Evolutionary conservation across 257 asterid genomes (phyloP), one percentile per base, ranked within the genome.

Genomic region (Solanum rostratum): DNA sequence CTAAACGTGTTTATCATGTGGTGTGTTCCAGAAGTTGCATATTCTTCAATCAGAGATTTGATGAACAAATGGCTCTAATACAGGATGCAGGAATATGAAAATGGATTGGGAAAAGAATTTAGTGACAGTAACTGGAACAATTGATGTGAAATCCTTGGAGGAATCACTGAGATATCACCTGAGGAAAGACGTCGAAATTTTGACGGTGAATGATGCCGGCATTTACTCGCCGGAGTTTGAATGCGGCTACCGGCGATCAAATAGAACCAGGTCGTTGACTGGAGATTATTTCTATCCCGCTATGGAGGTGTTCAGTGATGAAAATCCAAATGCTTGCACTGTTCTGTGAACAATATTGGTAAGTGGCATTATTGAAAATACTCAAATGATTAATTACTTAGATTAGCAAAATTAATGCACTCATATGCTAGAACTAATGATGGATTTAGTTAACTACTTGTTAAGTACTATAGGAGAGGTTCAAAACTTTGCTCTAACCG

Each of bases 41-140:
- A 69, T 41, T 41, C 52, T 41, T 41, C 52, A 20, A 10, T 43
- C 37, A 3, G 14, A 16, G 37, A 41, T 63, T 37, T 79, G 80
- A 62, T 62, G 39, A 62, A 5, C 15, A 62, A 52, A 54, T 29
- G 20, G 78, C n/a, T 11, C 29, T 12, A 68, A 83, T 78, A 24
- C 87, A 95, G 97, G 99, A 4, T 94, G 84, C 76, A 74, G 87
- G 22, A 94, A 93, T 5, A 46, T 95, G 85, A 90, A 90, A 79
- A 62, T 95, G 15, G 97, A 95, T 84, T 85, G 62, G 89, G 88
- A 90, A 79, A 93, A 91, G 87, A 96, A 90, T 69, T 82, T 86
- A 79, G 94, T 94, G 80, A 93, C 92, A 19, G 97, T 94, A 62
- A 95, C 91, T 43, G 99, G 98, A 45, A 90, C 99, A 49, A 91